phyloP scores from a whole-genome alignment of 441 rosid genomes.

The Brassica hybrid region DNA sequence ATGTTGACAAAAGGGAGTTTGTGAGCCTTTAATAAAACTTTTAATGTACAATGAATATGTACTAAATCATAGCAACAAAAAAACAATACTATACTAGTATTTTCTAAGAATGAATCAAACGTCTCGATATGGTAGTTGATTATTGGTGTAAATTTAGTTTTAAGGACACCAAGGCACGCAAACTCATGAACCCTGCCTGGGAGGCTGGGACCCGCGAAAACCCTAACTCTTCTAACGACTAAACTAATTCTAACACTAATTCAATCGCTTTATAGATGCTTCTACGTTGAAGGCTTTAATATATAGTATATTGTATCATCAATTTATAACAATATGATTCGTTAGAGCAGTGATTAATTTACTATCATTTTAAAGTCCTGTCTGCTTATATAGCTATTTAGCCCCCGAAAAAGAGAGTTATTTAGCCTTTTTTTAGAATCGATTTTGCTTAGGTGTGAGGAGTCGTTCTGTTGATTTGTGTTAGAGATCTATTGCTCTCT shows the following conservation, averaged over 20 bases:
- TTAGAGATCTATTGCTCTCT: too few relatives aligned
- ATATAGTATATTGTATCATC: too few relatives aligned
- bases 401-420: too few relatives aligned
- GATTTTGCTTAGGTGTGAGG: too few relatives aligned
- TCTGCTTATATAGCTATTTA: too few relatives aligned
- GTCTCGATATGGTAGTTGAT: conserved; percentile 43
- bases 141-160: conserved; percentile 43
- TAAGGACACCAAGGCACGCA: conserved; percentile 44
- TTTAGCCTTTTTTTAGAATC: too few relatives aligned
- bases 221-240: conserved; percentile 43
- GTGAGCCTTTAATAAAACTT: background rate
- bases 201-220: conserved; percentile 31
- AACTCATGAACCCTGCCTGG: conserved; percentile 9
- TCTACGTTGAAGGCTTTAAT: background rate
- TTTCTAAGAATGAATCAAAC: background rate
- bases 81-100: background rate
- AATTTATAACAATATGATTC: background rate
- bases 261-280: too few relatives aligned
- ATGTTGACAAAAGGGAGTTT: conserved; percentile 41
- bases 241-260: conserved; percentile 25
- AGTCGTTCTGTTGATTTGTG: too few relatives aligned
- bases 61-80: conserved; percentile 2
- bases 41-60: background rate
- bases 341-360: background rate
- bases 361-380: too few relatives aligned